Percentiles rank a stretch among this genome's conserved stretches.
Conservation (phyloP, 208 protist genomes). For the Trypanosoma platydactyli region DNA sequence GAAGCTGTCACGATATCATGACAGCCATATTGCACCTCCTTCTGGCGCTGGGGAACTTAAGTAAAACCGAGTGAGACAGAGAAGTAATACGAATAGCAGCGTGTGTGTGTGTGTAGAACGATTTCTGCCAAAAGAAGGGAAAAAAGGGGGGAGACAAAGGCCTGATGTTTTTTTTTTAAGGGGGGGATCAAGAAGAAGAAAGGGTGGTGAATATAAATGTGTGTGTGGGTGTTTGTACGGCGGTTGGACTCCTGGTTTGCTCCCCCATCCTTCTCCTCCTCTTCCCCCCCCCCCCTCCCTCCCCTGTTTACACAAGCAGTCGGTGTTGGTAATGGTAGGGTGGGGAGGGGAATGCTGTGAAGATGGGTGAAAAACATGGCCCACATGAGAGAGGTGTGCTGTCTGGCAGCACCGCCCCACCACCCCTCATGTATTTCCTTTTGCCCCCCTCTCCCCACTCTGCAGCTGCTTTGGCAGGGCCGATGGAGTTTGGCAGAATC, state of each 20-base stretch:
- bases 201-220: background rate
- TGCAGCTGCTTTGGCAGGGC: too few relatives aligned
- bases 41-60: conserved; percentile 1
- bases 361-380: background rate
- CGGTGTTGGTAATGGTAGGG: too few relatives aligned
- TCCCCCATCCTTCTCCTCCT: too few relatives aligned
- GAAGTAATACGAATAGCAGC: background rate
- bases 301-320: too few relatives aligned
- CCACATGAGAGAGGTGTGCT: too few relatives aligned
- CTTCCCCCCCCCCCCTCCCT: too few relatives aligned
- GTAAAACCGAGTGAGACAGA: conserved; percentile 2
- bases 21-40: conserved; percentile 34
- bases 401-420: too few relatives aligned
- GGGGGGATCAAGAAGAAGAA: background rate
- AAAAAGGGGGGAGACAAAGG: background rate
- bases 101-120: background rate
- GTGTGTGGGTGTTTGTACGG: too few relatives aligned
- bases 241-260: too few relatives aligned
- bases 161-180: background rate
- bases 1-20: conserved; percentile 25
- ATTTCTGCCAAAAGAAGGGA: background rate
- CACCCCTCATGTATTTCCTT: too few relatives aligned
- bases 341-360: background rate
- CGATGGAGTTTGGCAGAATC: too few relatives aligned
- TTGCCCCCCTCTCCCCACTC: too few relatives aligned